These are phyloP conservation scores for Plectosphaerella sp. DNA, from an alignment of 2,329 filamentous ascomycete genomes.

Conservation along the genomic window DNA sequence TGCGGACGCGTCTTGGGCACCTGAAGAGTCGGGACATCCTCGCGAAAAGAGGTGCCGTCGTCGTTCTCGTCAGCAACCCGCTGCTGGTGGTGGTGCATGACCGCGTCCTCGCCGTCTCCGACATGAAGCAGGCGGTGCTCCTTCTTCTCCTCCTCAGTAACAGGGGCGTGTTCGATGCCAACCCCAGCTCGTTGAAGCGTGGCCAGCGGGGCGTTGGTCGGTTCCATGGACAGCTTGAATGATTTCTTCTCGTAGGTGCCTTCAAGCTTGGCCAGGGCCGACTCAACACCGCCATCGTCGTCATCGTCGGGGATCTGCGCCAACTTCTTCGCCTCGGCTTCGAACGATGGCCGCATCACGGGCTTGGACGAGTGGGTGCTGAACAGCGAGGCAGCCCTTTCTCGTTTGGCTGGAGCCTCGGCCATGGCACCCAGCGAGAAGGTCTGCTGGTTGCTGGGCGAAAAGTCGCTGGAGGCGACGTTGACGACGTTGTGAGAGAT, in stretches of 20 bases:
- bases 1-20: constrained; percentile 17
- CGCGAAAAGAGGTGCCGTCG: constrained; percentile 12
- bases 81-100: constrained; percentile 18
- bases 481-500: constrained; percentile 39
- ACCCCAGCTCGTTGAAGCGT: constrained; percentile 1
- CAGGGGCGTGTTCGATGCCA: neutral
- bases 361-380: constrained; percentile 61
- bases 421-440: constrained; percentile 58
- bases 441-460: constrained; percentile 26
- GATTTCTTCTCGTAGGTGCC: constrained; percentile 67
- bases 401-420: constrained; percentile 39
- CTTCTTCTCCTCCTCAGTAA: constrained; percentile 25
- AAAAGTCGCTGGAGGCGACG: constrained; percentile 37
- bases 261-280: constrained; percentile 87
- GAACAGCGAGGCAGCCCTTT: constrained; percentile 45
- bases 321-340: constrained; percentile 81
- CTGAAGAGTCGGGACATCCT: constrained; percentile 10
- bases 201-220: constrained; percentile 17
- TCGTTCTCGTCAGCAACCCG: constrained; percentile 7
- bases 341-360: constrained; percentile 71
- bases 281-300: constrained; percentile 84
- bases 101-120: constrained; percentile 30
- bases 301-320: constrained; percentile 81
- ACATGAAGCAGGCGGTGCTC: constrained; percentile 42
- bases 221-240: constrained; percentile 35